phyloP scores from a whole-genome alignment of 176 grass and related monocot species.

The Puccinellia tenuiflora region DNA sequence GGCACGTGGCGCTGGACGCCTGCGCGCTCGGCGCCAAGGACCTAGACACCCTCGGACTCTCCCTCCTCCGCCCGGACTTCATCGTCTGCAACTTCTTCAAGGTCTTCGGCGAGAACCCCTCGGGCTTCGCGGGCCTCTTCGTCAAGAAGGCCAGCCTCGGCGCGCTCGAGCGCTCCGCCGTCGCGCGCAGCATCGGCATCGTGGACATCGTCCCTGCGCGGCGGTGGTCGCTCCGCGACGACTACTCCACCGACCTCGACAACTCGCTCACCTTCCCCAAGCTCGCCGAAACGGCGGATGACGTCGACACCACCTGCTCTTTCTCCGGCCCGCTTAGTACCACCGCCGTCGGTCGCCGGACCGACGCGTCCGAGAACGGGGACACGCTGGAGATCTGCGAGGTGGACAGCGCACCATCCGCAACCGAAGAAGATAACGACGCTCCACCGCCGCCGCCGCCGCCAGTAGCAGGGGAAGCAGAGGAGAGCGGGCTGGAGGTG shows the following conservation, averaged over 20 bases:
- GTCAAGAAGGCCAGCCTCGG: constrained; percentile 56
- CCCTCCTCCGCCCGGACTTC: constrained; percentile 85
- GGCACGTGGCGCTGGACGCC: constrained; percentile 84
- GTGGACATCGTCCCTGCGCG: constrained; percentile 69
- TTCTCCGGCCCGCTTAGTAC: constrained; percentile 63
- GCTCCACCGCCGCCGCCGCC: background rate
- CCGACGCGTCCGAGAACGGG: background rate
- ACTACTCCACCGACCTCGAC: constrained; percentile 69
- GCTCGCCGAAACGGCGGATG: constrained; percentile 26
- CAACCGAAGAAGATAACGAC: background rate
- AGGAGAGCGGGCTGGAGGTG: constrained; percentile 32
- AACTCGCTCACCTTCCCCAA: constrained; percentile 31
- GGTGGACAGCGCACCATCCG: background rate
- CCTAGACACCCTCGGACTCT: constrained; percentile 73
- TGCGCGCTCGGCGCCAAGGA: constrained; percentile 86
- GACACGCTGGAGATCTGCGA: constrained; percentile 31
- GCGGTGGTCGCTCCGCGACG: constrained; percentile 45
- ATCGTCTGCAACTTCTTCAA: constrained; percentile 97
- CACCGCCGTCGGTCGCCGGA: background rate
- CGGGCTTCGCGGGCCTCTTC: constrained; percentile 80
- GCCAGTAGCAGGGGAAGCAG: background rate
- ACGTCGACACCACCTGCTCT: constrained; percentile 56
- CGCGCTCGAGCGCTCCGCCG: constrained; percentile 60
- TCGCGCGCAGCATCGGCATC: constrained; percentile 81
- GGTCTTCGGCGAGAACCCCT: constrained; percentile 85